These are phyloP conservation scores for Phaeosphaeria sp. DNA, from an alignment of 2,329 filamentous ascomycete species.

Conservation along the genomic window DNA sequence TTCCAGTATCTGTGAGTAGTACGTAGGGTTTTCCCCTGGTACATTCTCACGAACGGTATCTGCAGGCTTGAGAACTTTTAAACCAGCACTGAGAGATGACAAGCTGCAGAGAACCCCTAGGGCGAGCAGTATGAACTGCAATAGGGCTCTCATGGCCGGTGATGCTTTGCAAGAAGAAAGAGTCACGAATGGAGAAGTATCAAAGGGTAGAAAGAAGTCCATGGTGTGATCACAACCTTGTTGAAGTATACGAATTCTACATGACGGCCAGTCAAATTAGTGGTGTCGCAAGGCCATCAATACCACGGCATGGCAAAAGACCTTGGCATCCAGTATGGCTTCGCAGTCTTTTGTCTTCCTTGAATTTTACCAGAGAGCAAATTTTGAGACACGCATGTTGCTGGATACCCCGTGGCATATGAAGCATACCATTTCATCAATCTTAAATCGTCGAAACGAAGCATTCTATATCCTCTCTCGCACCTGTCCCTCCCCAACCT, in stretches of 20 bases:
- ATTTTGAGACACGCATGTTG: neutral
- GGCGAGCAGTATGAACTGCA: too few relatives aligned
- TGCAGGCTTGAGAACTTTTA: neutral
- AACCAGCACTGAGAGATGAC: too few relatives aligned
- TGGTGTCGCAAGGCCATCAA: neutral
- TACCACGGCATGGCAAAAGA: neutral
- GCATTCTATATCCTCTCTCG: neutral
- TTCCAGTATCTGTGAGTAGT: neutral
- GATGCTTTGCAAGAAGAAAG: too few relatives aligned
- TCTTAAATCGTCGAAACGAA: neutral
- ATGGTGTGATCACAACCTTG: too few relatives aligned
- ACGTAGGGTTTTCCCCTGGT: neutral
- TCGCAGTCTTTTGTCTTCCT: neutral
- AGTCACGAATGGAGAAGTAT: too few relatives aligned
- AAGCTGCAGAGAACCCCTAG: too few relatives aligned
- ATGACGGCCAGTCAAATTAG: too few relatives aligned
- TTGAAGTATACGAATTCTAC: too few relatives aligned
- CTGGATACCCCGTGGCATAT: neutral
- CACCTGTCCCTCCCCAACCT: neutral
- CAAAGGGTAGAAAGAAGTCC: too few relatives aligned
- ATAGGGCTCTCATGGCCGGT: too few relatives aligned
- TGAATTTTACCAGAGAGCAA: too few relatives aligned
- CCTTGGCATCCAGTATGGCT: neutral
- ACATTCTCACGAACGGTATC: neutral
- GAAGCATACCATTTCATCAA: neutral